These are phyloP conservation scores for Saitozyma podzolica DNA, from an alignment of 768 basidiomycete species.

Conservation along the genomic window DNA sequence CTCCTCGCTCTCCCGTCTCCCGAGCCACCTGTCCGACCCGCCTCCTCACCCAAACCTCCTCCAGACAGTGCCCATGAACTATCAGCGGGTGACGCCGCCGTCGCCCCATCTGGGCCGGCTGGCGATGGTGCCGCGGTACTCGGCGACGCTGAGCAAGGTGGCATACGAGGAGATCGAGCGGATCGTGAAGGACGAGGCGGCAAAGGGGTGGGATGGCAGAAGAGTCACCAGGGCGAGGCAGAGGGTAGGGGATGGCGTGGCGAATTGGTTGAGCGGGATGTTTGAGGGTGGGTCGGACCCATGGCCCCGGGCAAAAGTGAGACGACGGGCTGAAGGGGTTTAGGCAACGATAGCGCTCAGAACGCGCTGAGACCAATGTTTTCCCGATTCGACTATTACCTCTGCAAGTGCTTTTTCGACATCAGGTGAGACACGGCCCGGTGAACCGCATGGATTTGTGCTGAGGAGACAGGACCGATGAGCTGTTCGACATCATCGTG, in stretches of 20 bases:
- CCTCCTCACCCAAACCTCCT: constrained; percentile 15
- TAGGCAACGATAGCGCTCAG: constrained; percentile 53
- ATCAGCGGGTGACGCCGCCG: constrained; percentile 34
- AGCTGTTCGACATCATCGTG: constrained; percentile 95
- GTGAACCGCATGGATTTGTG: constrained; percentile 4
- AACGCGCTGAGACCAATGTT: constrained; percentile 64
- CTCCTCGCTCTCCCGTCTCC: constrained; percentile 28
- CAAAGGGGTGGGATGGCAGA: constrained; percentile 65
- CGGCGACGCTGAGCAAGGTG: constrained; percentile 67
- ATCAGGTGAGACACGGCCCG: constrained; percentile 62
- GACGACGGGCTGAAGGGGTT: background rate
- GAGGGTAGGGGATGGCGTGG: constrained; percentile 79
- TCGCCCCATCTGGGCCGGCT: constrained; percentile 36
- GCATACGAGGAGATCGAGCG: constrained; percentile 83
- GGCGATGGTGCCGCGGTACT: constrained; percentile 41
- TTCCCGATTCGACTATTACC: constrained; percentile 85
- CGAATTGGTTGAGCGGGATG: constrained; percentile 80
- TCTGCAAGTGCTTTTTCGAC: constrained; percentile 87
- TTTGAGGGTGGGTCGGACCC: constrained; percentile 58
- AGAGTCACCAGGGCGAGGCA: constrained; percentile 64
- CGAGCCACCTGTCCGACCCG: constrained; percentile 12
- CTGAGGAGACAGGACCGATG: constrained; percentile 56
- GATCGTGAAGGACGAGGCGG: constrained; percentile 64
- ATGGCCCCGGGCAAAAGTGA: background rate
- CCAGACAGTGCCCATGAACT: constrained; percentile 29